These are phyloP conservation scores for Cutaneotrichosporon cutaneum DNA, from an alignment of 1,284 basidiomycete genomes.

Conservation along the genomic window DNA sequence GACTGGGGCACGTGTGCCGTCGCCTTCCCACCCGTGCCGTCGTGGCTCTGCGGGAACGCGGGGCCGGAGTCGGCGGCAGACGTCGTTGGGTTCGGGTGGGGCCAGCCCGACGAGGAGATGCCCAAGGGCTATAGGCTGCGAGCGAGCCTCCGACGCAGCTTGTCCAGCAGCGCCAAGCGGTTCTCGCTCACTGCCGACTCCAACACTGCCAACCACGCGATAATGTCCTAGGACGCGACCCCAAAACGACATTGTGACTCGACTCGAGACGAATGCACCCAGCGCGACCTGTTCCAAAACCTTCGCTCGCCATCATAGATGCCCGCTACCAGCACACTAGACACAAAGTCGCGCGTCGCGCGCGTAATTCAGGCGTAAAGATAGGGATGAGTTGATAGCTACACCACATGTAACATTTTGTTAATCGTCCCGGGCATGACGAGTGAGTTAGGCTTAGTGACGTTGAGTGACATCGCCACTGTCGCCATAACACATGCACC, in stretches of 20 bases:
- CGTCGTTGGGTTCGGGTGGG: not conserved
- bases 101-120: not conserved
- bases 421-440: too few relatives aligned
- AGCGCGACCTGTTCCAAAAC: too few relatives aligned
- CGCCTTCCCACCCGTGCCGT: not conserved
- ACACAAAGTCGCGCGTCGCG: too few relatives aligned
- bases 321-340: too few relatives aligned
- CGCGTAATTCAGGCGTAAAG: too few relatives aligned
- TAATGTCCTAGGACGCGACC: not conserved
- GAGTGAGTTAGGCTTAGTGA: not conserved
- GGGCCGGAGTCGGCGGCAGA: not conserved
- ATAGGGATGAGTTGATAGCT: too few relatives aligned
- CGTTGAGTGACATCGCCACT: too few relatives aligned
- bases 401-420: too few relatives aligned
- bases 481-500: too few relatives aligned
- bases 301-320: too few relatives aligned
- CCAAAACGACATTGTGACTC: not conserved
- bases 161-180: not conserved
- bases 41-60: slow-evolving; percentile 1
- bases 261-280: too few relatives aligned
- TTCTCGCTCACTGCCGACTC: not conserved
- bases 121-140: not conserved
- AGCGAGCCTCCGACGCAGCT: not conserved
- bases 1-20: slow-evolving; percentile 5
- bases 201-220: not conserved